Evolutionary conservation across 306 rosid genomes (phyloP), one percentile per base, ranked within the genome.

Genomic region (Pyrus bretschneideri): DNA sequence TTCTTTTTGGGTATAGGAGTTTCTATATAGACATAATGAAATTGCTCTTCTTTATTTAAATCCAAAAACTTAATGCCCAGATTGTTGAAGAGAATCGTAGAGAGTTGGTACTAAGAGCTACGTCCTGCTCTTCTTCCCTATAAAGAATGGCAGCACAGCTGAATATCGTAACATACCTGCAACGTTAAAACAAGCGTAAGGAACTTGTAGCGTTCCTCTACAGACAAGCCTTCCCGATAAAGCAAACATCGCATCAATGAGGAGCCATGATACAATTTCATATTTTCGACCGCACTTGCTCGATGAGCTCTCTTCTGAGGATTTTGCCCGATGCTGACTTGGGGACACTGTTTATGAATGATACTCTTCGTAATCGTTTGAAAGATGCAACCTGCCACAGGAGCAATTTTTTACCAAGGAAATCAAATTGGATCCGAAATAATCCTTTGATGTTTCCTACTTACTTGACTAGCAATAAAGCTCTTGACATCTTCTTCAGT

Each of bases 321-420:
- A 92, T 90, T 82, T 95, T 95, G 29, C 97, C 98, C 2, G 98
- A 84, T 70, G 87, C 88, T 21, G 97, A 87, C 77, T 95, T 95
- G 0, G 97, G 97, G 76, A 92, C 93, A 52, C 80, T 76, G 80
- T 83, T 85, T 81, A 89, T 84, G 86, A 95, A 95, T 51, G 96
- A 81, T 74, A 95, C 98, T 74, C 85, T 86, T 76, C 92, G 75
- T 83, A 92, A 61, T 88, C 95, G 85, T 87, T 95, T 95, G 87
- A 84, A 95, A 52, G 95, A 89, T 13, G 98, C 91, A 72, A 95
- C 97, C 98, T 92, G 88, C 77, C 72, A 61, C 65, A 31, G 17
- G 38, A 61, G 25, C 40, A 35, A 13, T 15, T 25, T 23, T 33
- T 66, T 67, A 74, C 27, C 59, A 25, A 73, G 58, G 58, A 57